A percentile compares a stretch with the other conserved stretches of the same genome.
phyloP scores from a whole-genome alignment of 495 filamentous ascomycete genomes.

The Penicillium waksmanii region DNA sequence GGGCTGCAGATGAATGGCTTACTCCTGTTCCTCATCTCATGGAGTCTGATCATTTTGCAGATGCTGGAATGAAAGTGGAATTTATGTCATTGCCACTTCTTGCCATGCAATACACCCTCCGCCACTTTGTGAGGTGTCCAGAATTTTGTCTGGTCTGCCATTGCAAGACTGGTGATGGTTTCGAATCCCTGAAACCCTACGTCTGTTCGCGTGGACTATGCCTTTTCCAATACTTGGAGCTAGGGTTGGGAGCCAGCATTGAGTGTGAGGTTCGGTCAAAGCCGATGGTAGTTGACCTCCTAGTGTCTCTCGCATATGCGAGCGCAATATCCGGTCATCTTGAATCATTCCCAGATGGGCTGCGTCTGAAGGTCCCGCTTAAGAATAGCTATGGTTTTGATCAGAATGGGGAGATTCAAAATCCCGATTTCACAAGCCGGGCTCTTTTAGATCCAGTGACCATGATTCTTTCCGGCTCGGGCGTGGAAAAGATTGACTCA shows the following conservation, averaged over 20 bases:
- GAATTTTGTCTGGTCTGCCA: conserved; percentile 91
- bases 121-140: conserved; percentile 79
- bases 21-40: conserved; percentile 38
- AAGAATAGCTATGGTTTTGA: neutral
- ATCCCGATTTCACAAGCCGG: neutral
- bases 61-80: conserved; percentile 12
- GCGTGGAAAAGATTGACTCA: conserved; percentile 33
- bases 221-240: conserved; percentile 88
- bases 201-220: conserved; percentile 83
- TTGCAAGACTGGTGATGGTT: conserved; percentile 65
- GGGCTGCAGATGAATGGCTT: conserved; percentile 30
- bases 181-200: conserved; percentile 90
- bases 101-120: conserved; percentile 79
- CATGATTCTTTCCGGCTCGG: conserved; percentile 48
- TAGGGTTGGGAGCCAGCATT: conserved; percentile 82
- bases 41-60: conserved; percentile 54
- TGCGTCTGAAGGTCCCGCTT: conserved; percentile 68
- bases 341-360: conserved; percentile 67
- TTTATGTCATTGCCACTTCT: conserved; percentile 67
- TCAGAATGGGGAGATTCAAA: neutral
- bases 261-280: conserved; percentile 83
- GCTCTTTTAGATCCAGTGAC: conserved; percentile 32
- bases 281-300: conserved; percentile 82
- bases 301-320: conserved; percentile 80
- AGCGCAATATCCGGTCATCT: conserved; percentile 52